Conservation (phyloP, 129 eudicot genomes). For the Scalesia atractyloides region DNA sequence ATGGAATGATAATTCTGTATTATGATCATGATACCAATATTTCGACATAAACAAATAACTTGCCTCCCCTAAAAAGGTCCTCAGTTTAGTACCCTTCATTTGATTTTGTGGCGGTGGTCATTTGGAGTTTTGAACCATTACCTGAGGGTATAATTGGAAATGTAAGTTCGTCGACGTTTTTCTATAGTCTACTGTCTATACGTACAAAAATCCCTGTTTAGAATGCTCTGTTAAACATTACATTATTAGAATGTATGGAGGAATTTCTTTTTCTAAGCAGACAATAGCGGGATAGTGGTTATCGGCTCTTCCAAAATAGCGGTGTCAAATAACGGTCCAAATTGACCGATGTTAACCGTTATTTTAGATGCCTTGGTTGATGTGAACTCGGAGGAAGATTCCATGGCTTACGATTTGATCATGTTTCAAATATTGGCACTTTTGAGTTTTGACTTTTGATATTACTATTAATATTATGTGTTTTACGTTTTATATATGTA, state of each 20-base stretch:
- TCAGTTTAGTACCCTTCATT: not conserved
- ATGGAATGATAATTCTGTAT: not conserved
- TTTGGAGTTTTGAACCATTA: not conserved
- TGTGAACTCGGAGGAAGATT: too few species aligned
- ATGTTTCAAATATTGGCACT: too few species aligned
- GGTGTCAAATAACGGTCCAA: too few species aligned
- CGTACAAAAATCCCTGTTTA: not conserved
- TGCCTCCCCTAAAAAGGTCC: not conserved
- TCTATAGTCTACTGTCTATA: not conserved
- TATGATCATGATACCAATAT: not conserved
- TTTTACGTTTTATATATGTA: too few species aligned
- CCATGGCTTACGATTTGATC: too few species aligned
- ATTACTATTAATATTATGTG: too few species aligned
- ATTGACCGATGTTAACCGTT: too few species aligned
- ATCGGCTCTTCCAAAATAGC: too few species aligned
- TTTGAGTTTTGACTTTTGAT: too few species aligned
- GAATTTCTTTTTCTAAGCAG: not conserved
- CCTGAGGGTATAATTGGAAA: constrained; percentile 1
- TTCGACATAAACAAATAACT: not conserved
- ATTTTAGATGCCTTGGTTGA: too few species aligned
- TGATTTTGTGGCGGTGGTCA: not conserved
- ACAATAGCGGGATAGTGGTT: too few species aligned
- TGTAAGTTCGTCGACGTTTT: not conserved
- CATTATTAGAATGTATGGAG: not conserved
- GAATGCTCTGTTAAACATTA: not conserved